Evolutionary conservation across 1,139 yeast genomes (phyloP).

Genomic region (Taphrina flavorubra): DNA sequence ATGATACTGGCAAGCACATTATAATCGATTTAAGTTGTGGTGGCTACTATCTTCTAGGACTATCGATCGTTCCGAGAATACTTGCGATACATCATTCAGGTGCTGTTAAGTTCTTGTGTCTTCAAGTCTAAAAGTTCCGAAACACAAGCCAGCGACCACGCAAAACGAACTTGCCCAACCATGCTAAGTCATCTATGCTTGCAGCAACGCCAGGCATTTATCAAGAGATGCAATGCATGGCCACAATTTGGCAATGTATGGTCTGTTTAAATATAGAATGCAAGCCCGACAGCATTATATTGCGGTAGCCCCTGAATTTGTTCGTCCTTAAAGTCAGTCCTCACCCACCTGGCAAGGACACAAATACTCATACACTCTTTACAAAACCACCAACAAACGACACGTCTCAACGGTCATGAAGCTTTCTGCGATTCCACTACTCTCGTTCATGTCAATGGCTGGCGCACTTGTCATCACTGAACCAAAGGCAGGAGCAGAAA

Average conservation of each 20-base stretch:
- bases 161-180: too few species aligned
- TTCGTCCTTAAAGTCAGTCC: slow-evolving; percentile 1
- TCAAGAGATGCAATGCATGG: neutral
- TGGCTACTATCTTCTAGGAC: too few species aligned
- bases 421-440: neutral
- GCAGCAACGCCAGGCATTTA: too few species aligned
- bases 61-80: too few species aligned
- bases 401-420: slow-evolving; percentile 8
- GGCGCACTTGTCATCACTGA: slow-evolving; percentile 8
- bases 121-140: too few species aligned
- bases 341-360: neutral
- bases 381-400: neutral
- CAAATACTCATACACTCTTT: slow-evolving; percentile 4
- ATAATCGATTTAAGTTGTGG: too few species aligned
- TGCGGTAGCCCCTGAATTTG: neutral
- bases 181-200: too few species aligned
- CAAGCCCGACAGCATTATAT: neutral
- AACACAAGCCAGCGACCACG: too few species aligned
- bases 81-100: too few species aligned
- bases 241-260: neutral
- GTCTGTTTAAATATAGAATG: neutral
- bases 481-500: slow-evolving; percentile 5
- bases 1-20: too few species aligned
- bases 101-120: too few species aligned
- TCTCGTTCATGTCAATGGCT: neutral